phyloP scores from a whole-genome alignment of 306 rosid species.

The Erythrophleum fordii region DNA sequence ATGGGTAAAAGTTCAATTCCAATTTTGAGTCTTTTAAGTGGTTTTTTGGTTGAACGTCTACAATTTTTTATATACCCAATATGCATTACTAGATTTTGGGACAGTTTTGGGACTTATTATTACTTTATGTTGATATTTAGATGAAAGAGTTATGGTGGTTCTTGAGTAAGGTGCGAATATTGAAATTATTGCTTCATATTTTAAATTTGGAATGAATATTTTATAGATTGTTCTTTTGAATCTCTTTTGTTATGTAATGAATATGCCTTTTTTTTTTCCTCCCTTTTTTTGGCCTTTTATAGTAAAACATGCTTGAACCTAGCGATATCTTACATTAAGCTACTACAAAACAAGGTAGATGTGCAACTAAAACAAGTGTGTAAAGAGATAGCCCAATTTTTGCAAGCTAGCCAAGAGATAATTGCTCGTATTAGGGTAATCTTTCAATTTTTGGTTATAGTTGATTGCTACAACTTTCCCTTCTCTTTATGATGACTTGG shows the following conservation, averaged over 20 bases:
- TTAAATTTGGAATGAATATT: no score
- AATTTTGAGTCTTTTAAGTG: background rate
- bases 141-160: background rate
- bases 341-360: slow-evolving; percentile 96
- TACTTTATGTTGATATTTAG: slow-evolving; percentile 23
- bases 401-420: slow-evolving; percentile 95
- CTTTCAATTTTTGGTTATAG: slow-evolving; percentile 30
- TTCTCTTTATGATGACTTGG: slow-evolving; percentile 17
- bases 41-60: background rate
- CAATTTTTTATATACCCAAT: slow-evolving; percentile 19
- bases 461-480: slow-evolving; percentile 3
- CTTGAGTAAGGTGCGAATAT: slow-evolving; percentile 3
- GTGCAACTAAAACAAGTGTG: slow-evolving; percentile 86
- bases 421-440: slow-evolving; percentile 92
- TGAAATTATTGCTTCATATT: no score
- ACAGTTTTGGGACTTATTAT: background rate
- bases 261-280: background rate
- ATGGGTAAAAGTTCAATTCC: background rate
- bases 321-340: slow-evolving; percentile 84
- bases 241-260: slow-evolving; percentile 23
- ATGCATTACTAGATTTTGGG: slow-evolving; percentile 28
- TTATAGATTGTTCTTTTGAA: slow-evolving; percentile 6
- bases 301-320: slow-evolving; percentile 91
- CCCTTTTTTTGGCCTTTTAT: slow-evolving; percentile 19
- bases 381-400: slow-evolving; percentile 88